Base-by-base conservation (phyloP, 1,139 yeast species). In the Taphrina wiesneri region DNA sequence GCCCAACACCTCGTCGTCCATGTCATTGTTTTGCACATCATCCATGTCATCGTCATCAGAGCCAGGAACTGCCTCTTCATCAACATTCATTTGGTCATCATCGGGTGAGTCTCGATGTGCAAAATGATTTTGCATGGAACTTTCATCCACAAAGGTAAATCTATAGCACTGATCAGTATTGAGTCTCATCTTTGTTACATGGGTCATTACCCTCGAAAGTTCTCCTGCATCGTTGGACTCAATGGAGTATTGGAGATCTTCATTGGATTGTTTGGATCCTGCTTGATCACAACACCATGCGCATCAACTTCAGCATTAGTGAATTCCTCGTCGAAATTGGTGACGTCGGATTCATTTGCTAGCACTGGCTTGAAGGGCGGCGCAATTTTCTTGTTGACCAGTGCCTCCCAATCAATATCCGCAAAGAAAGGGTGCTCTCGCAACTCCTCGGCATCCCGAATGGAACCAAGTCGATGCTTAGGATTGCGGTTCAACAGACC, bases 311-410 rank as follows among this genome's bases (percentile, higher is more conserved):
- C 88, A 59, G 96, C 92, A 72, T 87, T 88, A 17, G 99, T 93
- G 77, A 93, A 93, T 77, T 92, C 98, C 6, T 98, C 97, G 75
- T 93, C 99, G 77, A 93, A 93, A 77, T 93, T 93, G 15, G 96
- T 88, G 7, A 97, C 92, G 76, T 93, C 99, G 2, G 95, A 85
- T 74, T 93, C 99, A 45, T 91, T 87, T 6, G 88, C 80, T 71
- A 93, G 83, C 75, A 90, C 96, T 1, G 99, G 99, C 76, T 91
- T 90, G 80, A 91, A 92, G 1, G 99, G 99, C 39, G 99, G 99
- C 56, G 97, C 96, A n/a, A 93, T 84, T 74, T 88, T 88, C 79
- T 90, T 92, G 70, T 85, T 82, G 70, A 82, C 82, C 69, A 93
- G 80, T 66, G 88, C 80, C 36, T 84, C 84, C 99, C 98, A 93